Evolutionary conservation across 1,284 basidiomycete genomes (phyloP).

Genomic region (Porogramme epimiltina): DNA sequence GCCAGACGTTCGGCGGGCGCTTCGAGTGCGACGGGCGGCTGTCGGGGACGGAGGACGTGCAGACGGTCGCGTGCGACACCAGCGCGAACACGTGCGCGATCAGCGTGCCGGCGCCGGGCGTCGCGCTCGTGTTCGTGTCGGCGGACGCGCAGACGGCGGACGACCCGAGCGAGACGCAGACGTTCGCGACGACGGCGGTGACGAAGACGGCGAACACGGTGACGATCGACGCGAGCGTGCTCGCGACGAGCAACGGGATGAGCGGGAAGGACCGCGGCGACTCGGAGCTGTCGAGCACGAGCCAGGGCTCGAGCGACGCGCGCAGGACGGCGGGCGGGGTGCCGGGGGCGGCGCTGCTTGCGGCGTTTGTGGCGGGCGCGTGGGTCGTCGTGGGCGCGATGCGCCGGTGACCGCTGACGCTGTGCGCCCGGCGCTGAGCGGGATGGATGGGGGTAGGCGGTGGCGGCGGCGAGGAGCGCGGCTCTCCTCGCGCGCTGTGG

Average conservation of each 20-base stretch:
- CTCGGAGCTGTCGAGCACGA: slow-evolving; percentile 34
- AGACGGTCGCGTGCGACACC: slow-evolving; percentile 46
- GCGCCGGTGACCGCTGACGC: slow-evolving; percentile 9
- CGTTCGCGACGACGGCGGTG: slow-evolving; percentile 30
- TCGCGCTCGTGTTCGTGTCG: slow-evolving; percentile 57
- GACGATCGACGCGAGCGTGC: slow-evolving; percentile 4
- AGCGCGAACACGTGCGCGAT: slow-evolving; percentile 44
- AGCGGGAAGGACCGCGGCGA: slow-evolving; percentile 26
- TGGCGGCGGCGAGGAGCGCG: no score
- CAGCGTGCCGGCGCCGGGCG: slow-evolving; percentile 51
- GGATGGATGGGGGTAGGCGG: no score
- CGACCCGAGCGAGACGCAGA: slow-evolving; percentile 34
- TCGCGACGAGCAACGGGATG: slow-evolving; percentile 30
- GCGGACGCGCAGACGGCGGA: slow-evolving; percentile 37
- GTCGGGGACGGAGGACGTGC: slow-evolving; percentile 39
- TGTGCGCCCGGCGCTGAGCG: no score
- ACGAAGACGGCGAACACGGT: slow-evolving; percentile 6
- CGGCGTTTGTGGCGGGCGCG: slow-evolving; percentile 13
- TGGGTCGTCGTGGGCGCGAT: slow-evolving; percentile 10
- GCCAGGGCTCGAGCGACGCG: slow-evolving; percentile 35
- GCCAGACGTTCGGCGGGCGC: slow-evolving; percentile 66
- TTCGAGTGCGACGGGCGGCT: slow-evolving; percentile 61
- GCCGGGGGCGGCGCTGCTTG: slow-evolving; percentile 14
- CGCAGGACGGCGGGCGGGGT: slow-evolving; percentile 13
- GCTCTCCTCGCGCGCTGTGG: no score